Conservation (phyloP, 257 asterid genomes). For the Solanum pinnatisectum region DNA sequence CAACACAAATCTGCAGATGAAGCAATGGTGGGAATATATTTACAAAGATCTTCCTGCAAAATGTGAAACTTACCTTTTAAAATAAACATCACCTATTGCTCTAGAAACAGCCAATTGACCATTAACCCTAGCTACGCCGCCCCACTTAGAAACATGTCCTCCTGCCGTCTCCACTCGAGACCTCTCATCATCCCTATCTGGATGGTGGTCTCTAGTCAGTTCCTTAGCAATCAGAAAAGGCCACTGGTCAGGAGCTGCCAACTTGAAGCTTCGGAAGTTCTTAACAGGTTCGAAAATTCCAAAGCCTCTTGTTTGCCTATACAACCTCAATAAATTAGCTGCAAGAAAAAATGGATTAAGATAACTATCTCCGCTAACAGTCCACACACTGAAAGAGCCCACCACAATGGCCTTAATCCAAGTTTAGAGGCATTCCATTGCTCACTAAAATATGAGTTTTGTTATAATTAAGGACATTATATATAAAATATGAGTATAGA, state of each 20-base stretch:
- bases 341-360: slow-evolving; percentile 26
- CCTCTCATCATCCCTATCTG: slow-evolving; percentile 88
- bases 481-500: not conserved
- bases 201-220: slow-evolving; percentile 93
- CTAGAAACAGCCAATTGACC: slow-evolving; percentile 93
- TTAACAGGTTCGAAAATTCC: slow-evolving; percentile 41
- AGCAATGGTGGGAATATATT: not conserved
- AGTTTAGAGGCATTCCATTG: not conserved
- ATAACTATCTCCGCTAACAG: not conserved
- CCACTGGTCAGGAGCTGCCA: slow-evolving; percentile 71
- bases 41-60: not conserved
- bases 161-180: slow-evolving; percentile 85
- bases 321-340: slow-evolving; percentile 71
- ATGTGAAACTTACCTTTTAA: slow-evolving; percentile 48
- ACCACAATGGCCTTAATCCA: not conserved
- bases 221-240: slow-evolving; percentile 60
- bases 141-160: slow-evolving; percentile 81
- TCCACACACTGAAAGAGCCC: not conserved
- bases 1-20: not conserved
- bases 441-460: not conserved
- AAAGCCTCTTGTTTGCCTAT: slow-evolving; percentile 43
- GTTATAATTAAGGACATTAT: not conserved
- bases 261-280: slow-evolving; percentile 48
- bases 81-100: slow-evolving; percentile 80
- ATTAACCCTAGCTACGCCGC: slow-evolving; percentile 89